Percentiles rank a stretch among this genome's conserved stretches.
phyloP scores from a whole-genome alignment of 495 filamentous ascomycete genomes.

The Talaromyces stipitatus region DNA sequence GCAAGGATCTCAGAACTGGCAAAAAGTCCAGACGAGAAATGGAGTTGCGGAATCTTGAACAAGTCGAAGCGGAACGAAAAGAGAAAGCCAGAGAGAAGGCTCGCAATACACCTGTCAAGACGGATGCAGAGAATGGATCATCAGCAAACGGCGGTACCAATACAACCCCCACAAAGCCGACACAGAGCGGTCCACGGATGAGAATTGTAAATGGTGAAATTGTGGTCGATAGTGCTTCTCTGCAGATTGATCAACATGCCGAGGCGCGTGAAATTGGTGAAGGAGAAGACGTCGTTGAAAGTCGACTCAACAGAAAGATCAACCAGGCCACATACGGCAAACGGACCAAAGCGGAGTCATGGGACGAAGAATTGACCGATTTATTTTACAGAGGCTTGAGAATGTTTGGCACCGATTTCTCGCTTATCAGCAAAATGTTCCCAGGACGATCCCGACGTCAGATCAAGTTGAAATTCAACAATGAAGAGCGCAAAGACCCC shows the following conservation, averaged over 20 bases:
- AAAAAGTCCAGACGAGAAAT: conserved; percentile 68
- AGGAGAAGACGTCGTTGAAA: conserved; percentile 59
- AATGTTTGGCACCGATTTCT: conserved; percentile 92
- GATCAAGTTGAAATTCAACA: conserved; percentile 88
- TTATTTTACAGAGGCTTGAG: conserved; percentile 75
- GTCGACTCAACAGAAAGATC: conserved; percentile 69
- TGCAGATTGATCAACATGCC: conserved; percentile 74
- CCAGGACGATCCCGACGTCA: conserved; percentile 63
- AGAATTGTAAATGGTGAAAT: conserved; percentile 79
- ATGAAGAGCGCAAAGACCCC: conserved; percentile 76
- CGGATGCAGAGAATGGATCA: conserved; percentile 22
- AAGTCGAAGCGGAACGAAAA: conserved; percentile 41
- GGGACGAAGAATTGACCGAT: conserved; percentile 71
- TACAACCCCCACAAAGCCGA: conserved; percentile 15
- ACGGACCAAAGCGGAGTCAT: conserved; percentile 60
- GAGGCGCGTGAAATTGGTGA: conserved; percentile 51
- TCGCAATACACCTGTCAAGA: conserved; percentile 12
- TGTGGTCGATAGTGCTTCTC: conserved; percentile 65
- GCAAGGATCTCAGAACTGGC: conserved; percentile 67
- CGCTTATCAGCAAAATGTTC: conserved; percentile 79
- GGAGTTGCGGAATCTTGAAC: conserved; percentile 47
- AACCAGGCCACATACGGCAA: conserved; percentile 70
- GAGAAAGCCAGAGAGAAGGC: conserved; percentile 32
- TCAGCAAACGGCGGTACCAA: conserved; percentile 12
- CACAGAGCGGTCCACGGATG: conserved; percentile 49